Evolutionary conservation across 768 basidiomycete species (phyloP), one percentile per base, ranked within the genome.

Genomic region (Leccinum incarnatum): DNA sequence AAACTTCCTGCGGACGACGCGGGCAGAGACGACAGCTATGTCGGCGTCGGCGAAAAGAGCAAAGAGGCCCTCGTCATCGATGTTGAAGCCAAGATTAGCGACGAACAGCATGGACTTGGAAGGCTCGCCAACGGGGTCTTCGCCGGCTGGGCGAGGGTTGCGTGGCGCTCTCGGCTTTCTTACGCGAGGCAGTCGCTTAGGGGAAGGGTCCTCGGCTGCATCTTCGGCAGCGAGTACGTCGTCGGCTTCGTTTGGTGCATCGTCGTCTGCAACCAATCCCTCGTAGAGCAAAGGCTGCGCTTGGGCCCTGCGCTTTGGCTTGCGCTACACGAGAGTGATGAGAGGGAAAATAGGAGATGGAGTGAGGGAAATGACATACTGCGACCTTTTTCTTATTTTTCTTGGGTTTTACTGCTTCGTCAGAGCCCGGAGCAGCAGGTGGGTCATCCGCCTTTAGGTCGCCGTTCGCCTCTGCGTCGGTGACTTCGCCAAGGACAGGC

Each of bases 71-170:
- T 80, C 88, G 70, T 98, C 95, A 58, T 93, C 91, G 62, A 98
- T 85, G 73, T 77, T 87, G 85, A 98, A 98, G 48, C 94, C 93
- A 60, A 98, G 93, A 80, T 98, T 98, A 78, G 95, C 96, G 66
- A 98, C 95, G 68, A 98, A 98, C 65, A 98, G 81, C 77, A 92
- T 86, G 57, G 82, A 89, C 80, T 89, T 89, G 72, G 92, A 94
- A 30, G 88, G 92, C 72, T 93, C 93, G 67, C 94, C 94, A 55
- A 77, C 79, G 29, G 94, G 93, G 60, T 91, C 89, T 74, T 93
- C 88, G 54, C 91, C 93, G 30, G 80, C 83, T 29, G 89, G 82
- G 67, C 91, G 91, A 54, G 79, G 75, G 56, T 81, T 70, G 55
- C 86, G 88, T 55, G 81, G 81, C 21, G 76, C 68, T 68, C 78